Base-by-base conservation (phyloP, 495 filamentous ascomycete species). In the Sabuloglossum arenarium region DNA sequence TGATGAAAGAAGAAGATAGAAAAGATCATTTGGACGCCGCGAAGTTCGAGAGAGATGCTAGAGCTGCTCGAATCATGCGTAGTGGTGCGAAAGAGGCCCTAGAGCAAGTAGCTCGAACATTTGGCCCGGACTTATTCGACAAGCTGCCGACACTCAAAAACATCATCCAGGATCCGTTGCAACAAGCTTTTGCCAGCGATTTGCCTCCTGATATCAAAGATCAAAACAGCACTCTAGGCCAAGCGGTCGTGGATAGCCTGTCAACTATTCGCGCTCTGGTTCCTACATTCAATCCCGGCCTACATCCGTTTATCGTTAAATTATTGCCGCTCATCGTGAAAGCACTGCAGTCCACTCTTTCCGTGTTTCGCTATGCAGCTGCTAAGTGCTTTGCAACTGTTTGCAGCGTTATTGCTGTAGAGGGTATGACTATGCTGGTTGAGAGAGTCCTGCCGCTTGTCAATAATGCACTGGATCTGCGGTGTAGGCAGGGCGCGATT, bases 311-410 rank as follows among this genome's bases (percentile, higher is more conserved):
- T 69, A 79, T 98, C 30, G 75, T 88, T 63, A 73, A 75, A 28
- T 75, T 95, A 55, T 78, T 96, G 66, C 90, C 91, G n/a, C 73
- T 87, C 47, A 77, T 97, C 53, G 82, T 84, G 64, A 88, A 82
- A 65, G 88, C 84, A 1, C 73, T 98, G 14, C 86, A 86, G 60
- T 94, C 85, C 10, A 75, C 81, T 59, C 74, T 95, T 9, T 90
- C 90, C 11, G 84, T 98, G 0, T 85, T 97, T 67, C 79, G 91
- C 46, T 98, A 98, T 67, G 88, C 89, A 63, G 91, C 91, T 31
- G 93, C 91, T 10, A 98, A 98, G 67, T 97, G 93, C 65, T 80
- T 98, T 65, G 91, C 93, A 9, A 97, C 90, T 9, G 82, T 96
- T 25, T 97, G 93, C 75, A 96, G 89, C 63, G 85, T 96, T 57